These are phyloP conservation scores for Canariomyces notabilis DNA, from an alignment of 2,329 filamentous ascomycete genomes.

Conservation along the genomic window DNA sequence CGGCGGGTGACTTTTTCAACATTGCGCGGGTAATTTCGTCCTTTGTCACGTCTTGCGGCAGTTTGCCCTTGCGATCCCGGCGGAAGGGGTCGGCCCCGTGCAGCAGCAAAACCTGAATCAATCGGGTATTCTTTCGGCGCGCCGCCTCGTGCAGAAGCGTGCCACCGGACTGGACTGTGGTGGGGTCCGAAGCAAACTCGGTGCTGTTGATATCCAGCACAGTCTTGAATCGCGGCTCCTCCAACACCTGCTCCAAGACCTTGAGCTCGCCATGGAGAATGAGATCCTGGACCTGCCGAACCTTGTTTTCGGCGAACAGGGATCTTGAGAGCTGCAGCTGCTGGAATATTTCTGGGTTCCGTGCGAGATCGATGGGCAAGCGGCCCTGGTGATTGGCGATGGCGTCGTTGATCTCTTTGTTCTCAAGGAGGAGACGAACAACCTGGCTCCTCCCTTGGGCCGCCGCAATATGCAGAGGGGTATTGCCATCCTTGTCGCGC, in stretches of 20 bases:
- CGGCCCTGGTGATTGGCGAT: slow-evolving; percentile 80
- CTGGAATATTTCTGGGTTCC: slow-evolving; percentile 93
- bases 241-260: slow-evolving; percentile 69
- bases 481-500: slow-evolving; percentile 90
- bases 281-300: slow-evolving; percentile 76
- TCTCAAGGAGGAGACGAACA: slow-evolving; percentile 78
- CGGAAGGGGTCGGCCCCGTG: slow-evolving; percentile 96
- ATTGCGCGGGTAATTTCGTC: slow-evolving; percentile 86
- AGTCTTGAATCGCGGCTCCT: slow-evolving; percentile 79
- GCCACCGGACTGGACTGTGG: slow-evolving; percentile 76
- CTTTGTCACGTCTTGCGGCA: slow-evolving; percentile 93
- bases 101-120: slow-evolving; percentile 85
- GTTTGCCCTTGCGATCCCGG: slow-evolving; percentile 87
- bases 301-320: slow-evolving; percentile 80
- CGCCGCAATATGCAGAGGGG: slow-evolving; percentile 82
- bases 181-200: slow-evolving; percentile 77
- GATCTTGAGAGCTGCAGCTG: slow-evolving; percentile 86
- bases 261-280: slow-evolving; percentile 71
- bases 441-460: slow-evolving; percentile 73
- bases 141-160: slow-evolving; percentile 92
- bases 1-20: slow-evolving; percentile 89
- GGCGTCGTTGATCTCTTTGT: slow-evolving; percentile 81
- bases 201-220: slow-evolving; percentile 88
- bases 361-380: slow-evolving; percentile 79
- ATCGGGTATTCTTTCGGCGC: slow-evolving; percentile 74